These are phyloP conservation scores for Strobilomyces confusus DNA, from an alignment of 768 basidiomycete species.

Conservation along the genomic window DNA sequence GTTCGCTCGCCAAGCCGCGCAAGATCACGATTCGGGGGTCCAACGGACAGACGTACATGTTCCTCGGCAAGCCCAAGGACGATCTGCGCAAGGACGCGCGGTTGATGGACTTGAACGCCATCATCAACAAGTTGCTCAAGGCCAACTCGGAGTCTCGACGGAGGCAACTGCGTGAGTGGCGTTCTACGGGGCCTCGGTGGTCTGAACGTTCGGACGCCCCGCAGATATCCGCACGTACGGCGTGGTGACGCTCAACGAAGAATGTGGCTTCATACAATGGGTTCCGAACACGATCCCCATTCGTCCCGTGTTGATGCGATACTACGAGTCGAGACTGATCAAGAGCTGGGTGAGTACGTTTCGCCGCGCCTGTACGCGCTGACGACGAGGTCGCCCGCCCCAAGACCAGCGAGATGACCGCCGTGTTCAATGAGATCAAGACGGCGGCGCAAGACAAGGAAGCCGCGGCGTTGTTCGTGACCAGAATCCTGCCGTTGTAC, in stretches of 20 bases:
- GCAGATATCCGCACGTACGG: conserved; percentile 91
- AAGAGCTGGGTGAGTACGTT: conserved; percentile 42
- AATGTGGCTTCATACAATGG: conserved; percentile 98
- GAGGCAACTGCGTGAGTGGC: conserved; percentile 74
- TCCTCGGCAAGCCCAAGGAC: conserved; percentile 95
- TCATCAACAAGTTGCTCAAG: conserved; percentile 95
- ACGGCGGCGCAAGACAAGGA: conserved; percentile 45
- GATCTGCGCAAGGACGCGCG: conserved; percentile 96
- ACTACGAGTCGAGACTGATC: conserved; percentile 55
- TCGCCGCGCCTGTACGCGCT: neutral
- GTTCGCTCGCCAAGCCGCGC: conserved; percentile 84
- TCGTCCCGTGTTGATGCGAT: conserved; percentile 65
- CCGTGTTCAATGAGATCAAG: conserved; percentile 49
- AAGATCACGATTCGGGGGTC: conserved; percentile 83
- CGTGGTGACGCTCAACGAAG: conserved; percentile 97
- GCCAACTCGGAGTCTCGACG: conserved; percentile 90
- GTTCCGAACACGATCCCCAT: conserved; percentile 88
- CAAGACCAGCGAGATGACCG: conserved; percentile 45
- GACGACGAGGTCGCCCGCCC: neutral
- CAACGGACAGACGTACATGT: conserved; percentile 82
- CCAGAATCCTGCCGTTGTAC: conserved; percentile 56
- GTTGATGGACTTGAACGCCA: conserved; percentile 96
- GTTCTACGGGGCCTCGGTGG: neutral
- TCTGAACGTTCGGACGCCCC: neutral
- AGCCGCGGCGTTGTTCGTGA: conserved; percentile 47